A percentile compares a stretch with the other conserved stretches of the same genome.
phyloP scores from a whole-genome alignment of 805 yeast species.

The Hermanozyma aechmeae region DNA sequence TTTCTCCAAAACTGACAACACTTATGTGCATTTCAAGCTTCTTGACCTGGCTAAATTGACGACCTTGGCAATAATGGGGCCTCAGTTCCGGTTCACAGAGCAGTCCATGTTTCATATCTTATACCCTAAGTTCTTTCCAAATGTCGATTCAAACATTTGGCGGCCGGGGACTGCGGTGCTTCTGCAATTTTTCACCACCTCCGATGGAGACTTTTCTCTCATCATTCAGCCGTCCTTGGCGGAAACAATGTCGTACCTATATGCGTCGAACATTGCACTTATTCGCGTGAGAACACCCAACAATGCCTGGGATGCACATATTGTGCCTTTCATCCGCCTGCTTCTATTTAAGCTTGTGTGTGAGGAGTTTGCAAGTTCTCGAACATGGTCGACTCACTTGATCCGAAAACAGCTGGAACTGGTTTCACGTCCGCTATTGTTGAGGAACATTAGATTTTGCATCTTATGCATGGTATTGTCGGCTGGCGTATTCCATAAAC shows the following conservation, averaged over 20 bases:
- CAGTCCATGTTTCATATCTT: conserved; percentile 35
- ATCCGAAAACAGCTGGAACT: conserved; percentile 2
- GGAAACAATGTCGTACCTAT: conserved; percentile 10
- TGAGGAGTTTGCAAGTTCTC: conserved; percentile 9
- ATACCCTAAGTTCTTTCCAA: conserved; percentile 36
- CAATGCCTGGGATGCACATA: conserved; percentile 19
- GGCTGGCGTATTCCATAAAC: conserved; percentile 6
- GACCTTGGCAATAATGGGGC: conserved; percentile 32
- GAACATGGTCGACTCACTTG: conserved; percentile 6
- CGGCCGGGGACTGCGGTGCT: conserved; percentile 13
- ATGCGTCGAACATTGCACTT: conserved; percentile 15
- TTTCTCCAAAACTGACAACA: conserved; percentile 16
- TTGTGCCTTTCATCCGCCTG: conserved; percentile 21
- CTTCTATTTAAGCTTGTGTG: conserved; percentile 22
- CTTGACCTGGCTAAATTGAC: conserved; percentile 29
- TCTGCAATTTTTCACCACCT: conserved; percentile 9
- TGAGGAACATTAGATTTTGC: conserved; percentile 7
- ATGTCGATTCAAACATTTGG: conserved; percentile 34
- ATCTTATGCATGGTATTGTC: conserved; percentile 9
- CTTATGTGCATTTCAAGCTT: conserved; percentile 28
- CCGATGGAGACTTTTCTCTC: too few relatives aligned
- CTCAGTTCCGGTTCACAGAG: conserved; percentile 24
- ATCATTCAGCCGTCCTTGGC: conserved; percentile 13
- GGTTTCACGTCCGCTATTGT: conserved; percentile 4
- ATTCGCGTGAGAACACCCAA: conserved; percentile 12